Evolutionary conservation across 495 filamentous ascomycete genomes (phyloP).

Genomic region (Neurospora tetraspora): DNA sequence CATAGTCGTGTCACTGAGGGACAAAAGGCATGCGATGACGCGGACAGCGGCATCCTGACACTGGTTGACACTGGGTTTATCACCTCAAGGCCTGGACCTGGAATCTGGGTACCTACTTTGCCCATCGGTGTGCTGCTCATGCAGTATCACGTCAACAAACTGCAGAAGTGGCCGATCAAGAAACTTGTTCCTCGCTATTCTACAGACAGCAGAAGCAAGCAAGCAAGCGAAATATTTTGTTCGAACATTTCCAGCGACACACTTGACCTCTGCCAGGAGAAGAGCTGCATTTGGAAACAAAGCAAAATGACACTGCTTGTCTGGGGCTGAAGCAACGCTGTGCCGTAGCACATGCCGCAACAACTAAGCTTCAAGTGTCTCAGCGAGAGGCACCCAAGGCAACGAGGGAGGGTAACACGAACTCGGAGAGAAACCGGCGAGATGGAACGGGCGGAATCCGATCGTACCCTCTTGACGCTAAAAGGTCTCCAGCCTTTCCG

Average conservation of each 20-base stretch:
- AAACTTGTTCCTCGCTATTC: not conserved
- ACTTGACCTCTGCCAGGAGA: not conserved
- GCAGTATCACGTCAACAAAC: slow-evolving; percentile 3
- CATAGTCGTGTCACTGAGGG: not conserved
- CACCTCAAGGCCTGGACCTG: not conserved
- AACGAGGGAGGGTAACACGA: slow-evolving; percentile 1
- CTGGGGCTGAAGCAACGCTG: not conserved
- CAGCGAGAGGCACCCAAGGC: slow-evolving; percentile 1
- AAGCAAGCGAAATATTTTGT: no score
- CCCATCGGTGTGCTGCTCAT: not conserved
- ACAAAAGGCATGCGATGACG: not conserved
- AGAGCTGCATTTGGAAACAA: not conserved
- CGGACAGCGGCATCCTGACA: not conserved
- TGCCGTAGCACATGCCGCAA: not conserved
- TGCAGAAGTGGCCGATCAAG: not conserved
- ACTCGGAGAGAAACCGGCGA: slow-evolving; percentile 1
- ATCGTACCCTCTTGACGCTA: not conserved
- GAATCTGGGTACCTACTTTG: not conserved
- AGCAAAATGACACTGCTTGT: not conserved
- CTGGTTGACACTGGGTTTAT: no score
- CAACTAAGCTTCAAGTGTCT: no score
- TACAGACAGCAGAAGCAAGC: not conserved
- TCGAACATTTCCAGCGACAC: not conserved
- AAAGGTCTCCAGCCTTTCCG: not conserved
- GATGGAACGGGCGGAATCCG: not conserved